Base-by-base conservation (phyloP, 2,329 filamentous ascomycete genomes). In the Xylariaceae sp. region DNA sequence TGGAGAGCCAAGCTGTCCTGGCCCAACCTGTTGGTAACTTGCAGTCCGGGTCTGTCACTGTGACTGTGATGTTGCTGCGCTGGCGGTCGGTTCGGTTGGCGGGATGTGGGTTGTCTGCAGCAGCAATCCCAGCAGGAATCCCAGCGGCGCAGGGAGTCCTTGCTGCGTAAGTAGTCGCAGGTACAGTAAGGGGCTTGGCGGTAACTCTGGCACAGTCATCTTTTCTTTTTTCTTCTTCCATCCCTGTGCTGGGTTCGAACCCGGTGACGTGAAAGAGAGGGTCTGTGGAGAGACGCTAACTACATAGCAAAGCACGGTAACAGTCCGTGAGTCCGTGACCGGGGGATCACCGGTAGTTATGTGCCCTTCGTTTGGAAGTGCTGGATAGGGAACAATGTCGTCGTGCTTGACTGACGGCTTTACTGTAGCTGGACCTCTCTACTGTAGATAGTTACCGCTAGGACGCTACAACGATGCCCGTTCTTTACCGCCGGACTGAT, bases 131-230 rank as follows among this genome's bases (percentile, higher is more conserved):
- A n/a, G n/a, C n/a, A n/a, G n/a, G n/a, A n/a, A 8, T 26, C 26
- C 26, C 26, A 26, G 8, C 26, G 8, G 26, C 26, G 26, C 26
- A 26, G 26, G n/a, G n/a, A 26, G 26, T 26, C 26, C 26, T 26
- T 26, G 4, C 26, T 26, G 4, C 4, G 26, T 8, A 26, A 10
- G 32, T 34, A 34, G 32, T 12, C 7, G 32, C 32, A 34, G 32
- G 32, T 34, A 29, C 21, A 43, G 41, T 19, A 43, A 43, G 22
- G 6, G 41, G 21, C 41, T 43, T 43, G 41, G 41, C 41, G 21
- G 41, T 43, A 21, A 43, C 41, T 21, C 41, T 43, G 41, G 41
- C 41, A 43, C 41, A 43, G 41, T 43, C 41, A 43, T 43, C 19
- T 42, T 43, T 43, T 21, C 41, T 43, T 43, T 19, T 43, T 15